Conservation (phyloP, 1,139 yeast species). For the Pichia sp. region DNA sequence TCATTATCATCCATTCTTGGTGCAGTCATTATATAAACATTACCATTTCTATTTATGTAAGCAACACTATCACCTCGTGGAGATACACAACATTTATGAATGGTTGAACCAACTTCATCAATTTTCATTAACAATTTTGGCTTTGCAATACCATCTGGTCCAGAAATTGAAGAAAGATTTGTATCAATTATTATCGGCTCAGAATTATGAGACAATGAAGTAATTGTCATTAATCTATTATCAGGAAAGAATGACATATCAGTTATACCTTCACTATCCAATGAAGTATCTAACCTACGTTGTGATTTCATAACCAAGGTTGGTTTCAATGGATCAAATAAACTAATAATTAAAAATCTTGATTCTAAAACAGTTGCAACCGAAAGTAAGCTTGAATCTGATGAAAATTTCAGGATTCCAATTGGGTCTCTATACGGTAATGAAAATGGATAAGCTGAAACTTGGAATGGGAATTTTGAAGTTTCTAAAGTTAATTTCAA, state of each 20-base stretch:
- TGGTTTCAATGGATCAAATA: conserved; percentile 61
- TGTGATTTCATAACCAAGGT: conserved; percentile 62
- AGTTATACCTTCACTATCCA: conserved; percentile 86
- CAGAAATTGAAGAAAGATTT: conserved; percentile 37
- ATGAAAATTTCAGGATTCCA: conserved; percentile 63
- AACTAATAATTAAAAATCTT: conserved; percentile 66
- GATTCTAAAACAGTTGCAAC: conserved; percentile 85
- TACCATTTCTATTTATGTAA: conserved; percentile 70
- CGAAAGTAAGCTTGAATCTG: conserved; percentile 60
- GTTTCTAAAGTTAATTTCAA: conserved; percentile 6
- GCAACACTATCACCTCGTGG: conserved; percentile 87
- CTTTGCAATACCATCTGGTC: conserved; percentile 40
- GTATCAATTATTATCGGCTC: conserved; percentile 59
- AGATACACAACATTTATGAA: conserved; percentile 67
- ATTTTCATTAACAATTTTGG: conserved; percentile 53
- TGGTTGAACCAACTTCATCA: conserved; percentile 75
- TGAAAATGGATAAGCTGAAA: conserved; percentile 46
- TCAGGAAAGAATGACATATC: conserved; percentile 68
- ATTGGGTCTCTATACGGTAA: conserved; percentile 84
- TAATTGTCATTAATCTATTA: conserved; percentile 48
- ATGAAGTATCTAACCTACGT: conserved; percentile 51
- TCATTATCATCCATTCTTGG: conserved; percentile 50
- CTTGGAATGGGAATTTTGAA: conserved; percentile 11
- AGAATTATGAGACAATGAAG: conserved; percentile 54
- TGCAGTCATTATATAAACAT: conserved; percentile 61